Evolutionary conservation across 345 rosid genomes (phyloP), one percentile per base, ranked within the genome.

Genomic region (Reutealis trisperma): DNA sequence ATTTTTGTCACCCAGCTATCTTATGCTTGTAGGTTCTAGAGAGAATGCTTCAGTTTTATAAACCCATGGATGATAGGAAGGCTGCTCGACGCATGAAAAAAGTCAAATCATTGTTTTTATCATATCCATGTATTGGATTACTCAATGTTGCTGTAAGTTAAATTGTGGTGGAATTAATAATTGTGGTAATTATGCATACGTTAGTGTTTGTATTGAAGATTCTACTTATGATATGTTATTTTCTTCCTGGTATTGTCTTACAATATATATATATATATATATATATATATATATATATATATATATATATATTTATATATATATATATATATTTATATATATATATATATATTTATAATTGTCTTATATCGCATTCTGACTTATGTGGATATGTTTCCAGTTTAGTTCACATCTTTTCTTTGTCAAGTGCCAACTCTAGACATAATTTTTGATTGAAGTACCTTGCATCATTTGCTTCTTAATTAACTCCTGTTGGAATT

Each of bases 61-160:
- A 71, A 77, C 81, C 80, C 58, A 68, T 67, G 67, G 83, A 72
- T 76, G 44, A 74, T 66, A 84, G 45, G 70, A 75, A 14, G 67
- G 68, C 72, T 65, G 79, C 44, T 75, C 78, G 37, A 30, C 72
- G 37, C 44, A 76, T 74, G 73, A 73, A 60, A 75, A 87, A 51
- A 76, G 34, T 83, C 73, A 86, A 76, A 75, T 71, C 70, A 41
- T 34, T 76, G 68, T 78, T 89, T 78, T 73, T 82, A 19, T 83
- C 83, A 37, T 75, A 81, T 52, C 98, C 98, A n/a, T 80, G 80
- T 78, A 80, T 87, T 74, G 97, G 92, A 71, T 82, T 94, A 76
- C 79, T 91, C 75, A 93, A 91, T 85, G 86, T 93, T 66, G 97
- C 95, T 83, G 98, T 94, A 85, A 93, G 98, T 88, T 69, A 16